phyloP scores from a whole-genome alignment of 169 alveolate genomes.

The Eimeria praecox region DNA sequence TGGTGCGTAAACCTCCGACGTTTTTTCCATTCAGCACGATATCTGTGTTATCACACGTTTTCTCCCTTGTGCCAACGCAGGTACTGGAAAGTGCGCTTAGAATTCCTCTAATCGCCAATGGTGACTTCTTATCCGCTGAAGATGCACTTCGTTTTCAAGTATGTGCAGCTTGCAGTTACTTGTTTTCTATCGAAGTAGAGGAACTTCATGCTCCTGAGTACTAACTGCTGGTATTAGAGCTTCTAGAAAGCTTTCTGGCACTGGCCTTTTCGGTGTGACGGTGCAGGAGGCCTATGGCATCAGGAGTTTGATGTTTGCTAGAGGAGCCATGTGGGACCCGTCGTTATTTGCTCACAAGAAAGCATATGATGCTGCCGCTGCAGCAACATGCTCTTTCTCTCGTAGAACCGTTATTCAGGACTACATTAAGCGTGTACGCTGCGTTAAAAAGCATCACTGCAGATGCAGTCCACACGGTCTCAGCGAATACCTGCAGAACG shows the following conservation, averaged over 20 bases:
- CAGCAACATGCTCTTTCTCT: neutral
- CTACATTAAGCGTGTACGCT: conserved; percentile 57
- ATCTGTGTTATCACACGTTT: neutral
- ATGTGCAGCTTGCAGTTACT: neutral
- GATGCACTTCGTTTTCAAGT: conserved; percentile 81
- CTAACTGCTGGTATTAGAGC: neutral
- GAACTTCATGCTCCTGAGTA: neutral
- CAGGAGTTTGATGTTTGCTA: conserved; percentile 80
- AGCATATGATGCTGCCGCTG: neutral
- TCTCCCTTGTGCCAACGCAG: conserved; percentile 20
- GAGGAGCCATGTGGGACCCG: conserved; percentile 85
- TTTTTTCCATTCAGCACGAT: too few relatives aligned
- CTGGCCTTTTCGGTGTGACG: neutral
- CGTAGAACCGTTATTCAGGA: conserved; percentile 49
- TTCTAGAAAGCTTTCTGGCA: neutral
- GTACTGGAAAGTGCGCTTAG: conserved; percentile 14
- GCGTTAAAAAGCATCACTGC: neutral
- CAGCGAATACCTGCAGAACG: neutral
- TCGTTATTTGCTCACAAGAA: conserved; percentile 48
- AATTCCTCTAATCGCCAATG: conserved; percentile 82
- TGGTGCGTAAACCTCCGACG: neutral
- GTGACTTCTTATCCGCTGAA: conserved; percentile 63
- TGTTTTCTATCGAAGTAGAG: neutral
- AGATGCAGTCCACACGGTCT: neutral
- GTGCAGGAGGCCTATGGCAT: conserved; percentile 76